phyloP scores from a whole-genome alignment of 768 basidiomycete genomes.

The Trametes cingulata region DNA sequence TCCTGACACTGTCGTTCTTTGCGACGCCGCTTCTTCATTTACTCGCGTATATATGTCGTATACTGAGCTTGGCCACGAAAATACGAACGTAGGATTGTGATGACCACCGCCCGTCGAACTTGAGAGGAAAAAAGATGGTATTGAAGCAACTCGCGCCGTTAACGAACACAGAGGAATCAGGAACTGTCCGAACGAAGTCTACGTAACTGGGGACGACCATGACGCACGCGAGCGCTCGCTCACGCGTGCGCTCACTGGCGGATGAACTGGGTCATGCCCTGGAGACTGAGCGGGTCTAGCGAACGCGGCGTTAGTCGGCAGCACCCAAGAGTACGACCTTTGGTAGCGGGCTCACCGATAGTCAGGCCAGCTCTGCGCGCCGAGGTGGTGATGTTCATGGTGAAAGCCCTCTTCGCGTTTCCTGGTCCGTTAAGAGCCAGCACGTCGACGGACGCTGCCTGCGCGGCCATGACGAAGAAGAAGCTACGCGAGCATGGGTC shows the following conservation, averaged over 20 bases:
- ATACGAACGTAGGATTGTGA: too few species aligned
- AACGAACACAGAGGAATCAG: too few species aligned
- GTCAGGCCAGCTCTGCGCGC: constrained; percentile 33
- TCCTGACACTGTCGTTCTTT: too few species aligned
- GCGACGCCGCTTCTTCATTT: too few species aligned
- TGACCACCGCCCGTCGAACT: too few species aligned
- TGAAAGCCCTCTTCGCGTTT: constrained; percentile 33
- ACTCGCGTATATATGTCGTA: too few species aligned
- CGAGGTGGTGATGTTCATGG: constrained; percentile 34
- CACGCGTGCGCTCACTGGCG: neutral
- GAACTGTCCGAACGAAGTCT: too few species aligned
- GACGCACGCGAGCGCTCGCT: neutral
- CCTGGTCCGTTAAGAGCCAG: constrained; percentile 41
- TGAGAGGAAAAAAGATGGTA: too few species aligned
- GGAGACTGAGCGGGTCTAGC: neutral
- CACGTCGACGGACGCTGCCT: constrained; percentile 41
- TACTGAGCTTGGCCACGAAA: too few species aligned
- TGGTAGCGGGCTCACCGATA: constrained; percentile 31
- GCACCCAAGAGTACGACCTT: neutral
- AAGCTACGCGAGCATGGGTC: constrained; percentile 31
- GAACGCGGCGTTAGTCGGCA: neutral
- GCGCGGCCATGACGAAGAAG: constrained; percentile 41
- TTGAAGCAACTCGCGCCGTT: too few species aligned
- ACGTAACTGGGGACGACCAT: too few species aligned
- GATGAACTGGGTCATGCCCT: neutral